A percentile compares a stretch with the other conserved stretches of the same genome.
Conservation (phyloP, 805 yeast genomes). For the Candida maltosa region DNA sequence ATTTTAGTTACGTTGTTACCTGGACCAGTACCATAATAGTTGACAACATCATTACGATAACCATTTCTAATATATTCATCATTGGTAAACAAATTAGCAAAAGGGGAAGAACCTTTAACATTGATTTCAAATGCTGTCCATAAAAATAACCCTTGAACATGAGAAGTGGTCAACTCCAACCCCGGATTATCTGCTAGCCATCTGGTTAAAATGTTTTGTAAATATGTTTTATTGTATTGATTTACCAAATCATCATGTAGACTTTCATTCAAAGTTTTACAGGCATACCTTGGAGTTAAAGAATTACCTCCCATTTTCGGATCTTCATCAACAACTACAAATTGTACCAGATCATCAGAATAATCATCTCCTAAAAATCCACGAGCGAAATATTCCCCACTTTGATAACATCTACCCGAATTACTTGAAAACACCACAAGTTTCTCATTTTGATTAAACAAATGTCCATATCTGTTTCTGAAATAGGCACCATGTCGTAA, state of each 20-base stretch:
- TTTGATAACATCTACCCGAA: constrained; percentile 52
- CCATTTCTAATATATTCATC: constrained; percentile 64
- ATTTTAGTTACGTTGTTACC: constrained; percentile 58
- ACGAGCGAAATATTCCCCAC: constrained; percentile 53
- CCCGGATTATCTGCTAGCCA: constrained; percentile 55
- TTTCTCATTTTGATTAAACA: constrained; percentile 32
- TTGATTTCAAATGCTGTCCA: constrained; percentile 77
- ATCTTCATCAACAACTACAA: constrained; percentile 45
- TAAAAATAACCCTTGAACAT: constrained; percentile 50
- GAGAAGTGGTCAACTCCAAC: constrained; percentile 46
- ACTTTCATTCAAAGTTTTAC: constrained; percentile 30
- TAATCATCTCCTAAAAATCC: constrained; percentile 54
- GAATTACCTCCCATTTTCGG: constrained; percentile 53
- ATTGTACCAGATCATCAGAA: constrained; percentile 25
- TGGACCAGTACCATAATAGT: constrained; percentile 61
- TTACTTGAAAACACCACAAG: constrained; percentile 56
- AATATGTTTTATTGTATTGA: constrained; percentile 39
- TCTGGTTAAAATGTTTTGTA: constrained; percentile 54
- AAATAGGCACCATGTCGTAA: constrained; percentile 46
- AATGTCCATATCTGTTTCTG: constrained; percentile 46
- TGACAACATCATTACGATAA: constrained; percentile 55
- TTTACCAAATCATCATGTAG: constrained; percentile 11
- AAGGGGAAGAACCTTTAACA: constrained; percentile 61
- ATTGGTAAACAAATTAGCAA: constrained; percentile 66
- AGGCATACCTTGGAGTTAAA: constrained; percentile 51